Evolutionary conservation across 768 basidiomycete species (phyloP).

Genomic region (Mycena belliarum): DNA sequence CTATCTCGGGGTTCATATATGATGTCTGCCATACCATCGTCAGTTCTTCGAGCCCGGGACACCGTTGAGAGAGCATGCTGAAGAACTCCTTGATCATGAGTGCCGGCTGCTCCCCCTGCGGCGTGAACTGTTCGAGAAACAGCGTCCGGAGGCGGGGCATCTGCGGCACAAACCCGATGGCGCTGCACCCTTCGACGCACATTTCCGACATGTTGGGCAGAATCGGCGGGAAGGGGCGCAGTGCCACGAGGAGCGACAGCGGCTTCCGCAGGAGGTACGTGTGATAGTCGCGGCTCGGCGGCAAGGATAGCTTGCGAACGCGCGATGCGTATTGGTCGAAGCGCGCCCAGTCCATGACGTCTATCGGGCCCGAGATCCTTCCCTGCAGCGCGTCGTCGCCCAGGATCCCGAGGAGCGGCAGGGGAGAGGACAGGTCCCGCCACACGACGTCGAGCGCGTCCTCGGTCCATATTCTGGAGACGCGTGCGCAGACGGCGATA

Average conservation of each 20-base stretch:
- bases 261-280: too few species aligned
- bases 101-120: neutral
- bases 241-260: too few species aligned
- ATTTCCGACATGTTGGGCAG: too few species aligned
- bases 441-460: neutral
- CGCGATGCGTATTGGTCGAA: neutral
- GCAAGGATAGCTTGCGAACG: too few species aligned
- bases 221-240: neutral
- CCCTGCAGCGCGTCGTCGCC: neutral
- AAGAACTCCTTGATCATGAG: neutral
- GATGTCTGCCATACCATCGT: neutral
- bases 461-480: neutral
- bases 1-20: neutral
- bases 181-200: too few species aligned
- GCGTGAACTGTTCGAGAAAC: neutral
- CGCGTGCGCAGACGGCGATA: neutral
- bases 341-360: too few species aligned
- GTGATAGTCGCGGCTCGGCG: too few species aligned
- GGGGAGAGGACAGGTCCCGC: neutral
- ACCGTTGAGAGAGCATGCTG: neutral
- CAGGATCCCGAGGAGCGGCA: neutral
- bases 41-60: neutral
- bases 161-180: too few species aligned
- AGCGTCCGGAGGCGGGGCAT: neutral
- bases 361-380: neutral